Percentiles rank a stretch among this genome's conserved stretches.
phyloP scores from a whole-genome alignment of 208 protist genomes.

The Leishmania lainsoni region DNA sequence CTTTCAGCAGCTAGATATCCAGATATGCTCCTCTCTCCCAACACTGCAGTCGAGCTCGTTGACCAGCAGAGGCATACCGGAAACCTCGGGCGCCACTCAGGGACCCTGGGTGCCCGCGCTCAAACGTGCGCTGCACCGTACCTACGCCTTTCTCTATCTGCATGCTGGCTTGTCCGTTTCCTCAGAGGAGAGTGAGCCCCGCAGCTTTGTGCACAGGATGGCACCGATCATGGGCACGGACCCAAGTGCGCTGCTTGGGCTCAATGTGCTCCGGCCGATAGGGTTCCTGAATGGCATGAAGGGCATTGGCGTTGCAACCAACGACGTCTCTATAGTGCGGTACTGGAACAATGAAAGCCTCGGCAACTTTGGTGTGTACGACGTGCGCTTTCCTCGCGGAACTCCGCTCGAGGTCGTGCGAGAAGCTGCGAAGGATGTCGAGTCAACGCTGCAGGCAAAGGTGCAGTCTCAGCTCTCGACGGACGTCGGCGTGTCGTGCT shows the following conservation, averaged over 20 bases:
- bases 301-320: slow-evolving; percentile 73
- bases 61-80: not conserved
- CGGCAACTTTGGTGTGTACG: slow-evolving; percentile 86
- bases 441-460: slow-evolving; percentile 28
- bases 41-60: slow-evolving; percentile 15
- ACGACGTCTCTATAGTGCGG: slow-evolving; percentile 84
- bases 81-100: not conserved
- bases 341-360: slow-evolving; percentile 92
- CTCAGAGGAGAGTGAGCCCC: slow-evolving; percentile 72
- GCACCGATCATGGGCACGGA: slow-evolving; percentile 44
- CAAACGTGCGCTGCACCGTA: slow-evolving; percentile 82
- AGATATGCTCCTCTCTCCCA: slow-evolving; percentile 48
- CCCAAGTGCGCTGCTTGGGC: slow-evolving; percentile 40
- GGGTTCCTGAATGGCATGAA: slow-evolving; percentile 83
- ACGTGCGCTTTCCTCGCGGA: slow-evolving; percentile 77
- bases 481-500: slow-evolving; percentile 56
- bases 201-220: slow-evolving; percentile 86
- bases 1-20: slow-evolving; percentile 75
- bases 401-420: slow-evolving; percentile 59
- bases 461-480: slow-evolving; percentile 44
- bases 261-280: slow-evolving; percentile 83
- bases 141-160: slow-evolving; percentile 71
- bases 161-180: slow-evolving; percentile 71
- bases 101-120: slow-evolving; percentile 74
- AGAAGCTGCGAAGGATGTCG: slow-evolving; percentile 32